Evolutionary conservation across 2,329 filamentous ascomycete genomes (phyloP).

Genomic region (Rutstroemia sp.): DNA sequence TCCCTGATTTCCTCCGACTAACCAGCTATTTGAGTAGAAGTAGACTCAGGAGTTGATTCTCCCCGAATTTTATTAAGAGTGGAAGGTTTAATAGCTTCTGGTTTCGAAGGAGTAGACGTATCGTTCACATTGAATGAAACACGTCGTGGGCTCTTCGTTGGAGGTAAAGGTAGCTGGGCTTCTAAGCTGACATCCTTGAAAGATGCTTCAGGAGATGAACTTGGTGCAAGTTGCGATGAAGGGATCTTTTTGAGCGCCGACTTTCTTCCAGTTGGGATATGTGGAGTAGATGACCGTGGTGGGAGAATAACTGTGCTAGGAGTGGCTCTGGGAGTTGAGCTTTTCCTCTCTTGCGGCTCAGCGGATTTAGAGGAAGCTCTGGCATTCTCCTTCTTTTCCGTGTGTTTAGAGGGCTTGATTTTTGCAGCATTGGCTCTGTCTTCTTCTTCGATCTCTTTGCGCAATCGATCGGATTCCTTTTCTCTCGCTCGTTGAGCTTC

Average conservation of each 20-base stretch:
- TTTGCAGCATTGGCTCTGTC: constrained; percentile 4
- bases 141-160: constrained; percentile 9
- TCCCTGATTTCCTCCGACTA: not conserved
- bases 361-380: not conserved
- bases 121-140: constrained; percentile 17
- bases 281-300: constrained; percentile 21
- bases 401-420: not conserved
- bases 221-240: constrained; percentile 17
- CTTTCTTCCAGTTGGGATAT: constrained; percentile 21
- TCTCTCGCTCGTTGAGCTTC: constrained; percentile 8
- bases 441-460: constrained; percentile 7
- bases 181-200: constrained; percentile 17
- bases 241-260: constrained; percentile 17
- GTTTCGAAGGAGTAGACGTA: constrained; percentile 4
- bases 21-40: not conserved
- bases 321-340: constrained; percentile 8
- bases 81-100: not conserved
- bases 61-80: not conserved
- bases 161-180: constrained; percentile 18
- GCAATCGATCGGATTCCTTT: constrained; percentile 11
- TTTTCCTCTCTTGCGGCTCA: constrained; percentile 1
- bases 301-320: constrained; percentile 13
- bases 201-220: constrained; percentile 17
- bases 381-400: not conserved
- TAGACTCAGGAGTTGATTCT: not conserved